Base-by-base conservation (phyloP, 2,329 filamentous ascomycete species). In the Ascochyta lentis region DNA sequence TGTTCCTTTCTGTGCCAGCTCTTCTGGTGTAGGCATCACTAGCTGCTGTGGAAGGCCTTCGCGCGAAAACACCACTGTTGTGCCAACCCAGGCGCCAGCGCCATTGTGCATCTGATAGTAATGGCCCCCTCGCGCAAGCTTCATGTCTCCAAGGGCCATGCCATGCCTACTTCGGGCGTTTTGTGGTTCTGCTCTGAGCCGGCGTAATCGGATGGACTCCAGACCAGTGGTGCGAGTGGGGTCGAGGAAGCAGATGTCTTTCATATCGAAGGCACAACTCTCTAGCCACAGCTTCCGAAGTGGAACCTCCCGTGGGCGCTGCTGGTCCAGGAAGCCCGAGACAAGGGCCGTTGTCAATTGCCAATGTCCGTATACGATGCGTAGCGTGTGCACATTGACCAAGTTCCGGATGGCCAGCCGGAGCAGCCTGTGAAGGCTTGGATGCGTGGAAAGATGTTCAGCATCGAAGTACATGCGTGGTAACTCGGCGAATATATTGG, bases 211-310 rank as follows among this genome's bases (percentile, higher is more conserved):
- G 22, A 81, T 54, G 31, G 72, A 78, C 49, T 80, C 71, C 3
- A 81, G 64, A 0, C 72, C 74, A 7, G 56, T 61, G 2, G 72
- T 66, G 40, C 72, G 58, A 6, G 70, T 15, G 16, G 58, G 33
- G 1, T 61, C 44, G 3, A 65, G 59, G 27, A 67, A 59, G 15
- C 35, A 50, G 13, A 63, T 50, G 3, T 61, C 49, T 12, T 61
- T 47, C 1, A 69, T 67, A 5, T 70, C 68, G 9, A 69, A 65
- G 15, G 72, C 74, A 53, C 76, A 78, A 48, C 75, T 79, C 49
- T 81, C 79, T 4, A 81, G 65, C 79, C 79, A 81, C 5, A 81
- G 69, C 47, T 69, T 76, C 10, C 74, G 70, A 13, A 81, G 54
- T 2, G 71, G 71, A 7, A 67, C 59, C 16, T 58, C 59, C 2